Percentiles rank a stretch among this genome's conserved stretches.
Conservation (phyloP, 805 yeast species). For the Suhomyces xylopsoci region DNA sequence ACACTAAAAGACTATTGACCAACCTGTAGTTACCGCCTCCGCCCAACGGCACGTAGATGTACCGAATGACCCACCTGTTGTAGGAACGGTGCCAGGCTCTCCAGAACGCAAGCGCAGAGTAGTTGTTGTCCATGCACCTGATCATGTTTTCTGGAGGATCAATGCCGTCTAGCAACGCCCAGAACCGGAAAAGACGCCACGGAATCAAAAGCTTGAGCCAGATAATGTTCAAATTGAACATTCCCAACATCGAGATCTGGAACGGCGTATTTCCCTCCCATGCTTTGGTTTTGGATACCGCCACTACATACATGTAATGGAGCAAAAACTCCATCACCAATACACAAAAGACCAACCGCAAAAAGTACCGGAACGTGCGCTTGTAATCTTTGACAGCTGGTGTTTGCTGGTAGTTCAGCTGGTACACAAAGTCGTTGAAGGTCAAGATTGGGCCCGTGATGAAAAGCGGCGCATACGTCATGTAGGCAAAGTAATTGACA, state of each 20-base stretch:
- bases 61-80: constrained; percentile 86
- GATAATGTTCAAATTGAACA: constrained; percentile 83
- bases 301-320: constrained; percentile 90
- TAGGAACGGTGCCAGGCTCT: constrained; percentile 97
- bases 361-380: constrained; percentile 57
- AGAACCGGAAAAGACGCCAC: constrained; percentile 91
- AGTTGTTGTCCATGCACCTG: constrained; percentile 91
- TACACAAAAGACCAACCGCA: constrained; percentile 69
- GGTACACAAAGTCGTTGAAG: constrained; percentile 86
- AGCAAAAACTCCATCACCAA: constrained; percentile 84
- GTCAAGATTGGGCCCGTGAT: constrained; percentile 95
- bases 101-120: constrained; percentile 94
- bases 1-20: constrained; percentile 76
- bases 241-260: constrained; percentile 91
- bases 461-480: constrained; percentile 82
- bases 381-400: constrained; percentile 53
- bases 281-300: constrained; percentile 83
- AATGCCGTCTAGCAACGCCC: constrained; percentile 89
- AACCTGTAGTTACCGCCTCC: constrained; percentile 69
- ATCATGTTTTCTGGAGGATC: constrained; percentile 99
- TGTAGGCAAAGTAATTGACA: constrained; percentile 69
- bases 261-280: constrained; percentile 90
- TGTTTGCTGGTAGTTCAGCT: constrained; percentile 52
- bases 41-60: constrained; percentile 89
- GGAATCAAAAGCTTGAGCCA: constrained; percentile 94